These are phyloP conservation scores for Clonostachys rhizophaga DNA, from an alignment of 2,329 filamentous ascomycete species.

Conservation along the genomic window DNA sequence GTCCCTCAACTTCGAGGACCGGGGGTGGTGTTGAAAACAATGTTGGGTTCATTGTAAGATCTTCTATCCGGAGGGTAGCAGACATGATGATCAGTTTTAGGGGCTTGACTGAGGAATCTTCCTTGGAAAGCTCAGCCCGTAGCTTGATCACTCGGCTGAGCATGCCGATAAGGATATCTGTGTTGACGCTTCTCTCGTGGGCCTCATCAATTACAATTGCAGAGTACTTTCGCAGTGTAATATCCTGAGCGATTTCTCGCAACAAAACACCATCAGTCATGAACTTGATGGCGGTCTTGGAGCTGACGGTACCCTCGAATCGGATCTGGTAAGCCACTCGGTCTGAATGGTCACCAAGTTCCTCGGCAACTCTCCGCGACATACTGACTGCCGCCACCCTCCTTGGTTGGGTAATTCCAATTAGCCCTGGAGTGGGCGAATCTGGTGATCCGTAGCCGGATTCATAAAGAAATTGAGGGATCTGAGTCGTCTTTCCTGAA, in stretches of 20 bases:
- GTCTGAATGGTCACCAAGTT: constrained; percentile 73
- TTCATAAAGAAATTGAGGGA: constrained; percentile 95
- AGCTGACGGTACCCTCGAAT: constrained; percentile 79
- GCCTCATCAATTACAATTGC: constrained; percentile 94
- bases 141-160: constrained; percentile 88
- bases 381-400: constrained; percentile 96
- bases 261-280: constrained; percentile 98
- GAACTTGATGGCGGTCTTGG: constrained; percentile 90
- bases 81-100: constrained; percentile 98
- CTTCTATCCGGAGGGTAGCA: constrained; percentile 84
- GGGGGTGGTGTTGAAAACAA: constrained; percentile 78
- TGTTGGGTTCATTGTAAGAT: constrained; percentile 78
- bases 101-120: constrained; percentile 68
- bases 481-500: constrained; percentile 95
- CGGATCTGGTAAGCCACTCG: constrained; percentile 90
- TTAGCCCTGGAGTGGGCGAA: constrained; percentile 82
- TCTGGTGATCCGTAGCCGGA: constrained; percentile 79
- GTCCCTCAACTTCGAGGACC: constrained; percentile 82
- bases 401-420: constrained; percentile 91
- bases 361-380: constrained; percentile 84
- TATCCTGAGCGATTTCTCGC: constrained; percentile 85
- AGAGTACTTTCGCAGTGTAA: constrained; percentile 84
- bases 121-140: constrained; percentile 67
- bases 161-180: constrained; percentile 97
- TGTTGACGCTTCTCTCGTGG: constrained; percentile 95